These are phyloP conservation scores for Colletotrichum noveboracense DNA, from an alignment of 2,329 filamentous ascomycete species.

Conservation along the genomic window DNA sequence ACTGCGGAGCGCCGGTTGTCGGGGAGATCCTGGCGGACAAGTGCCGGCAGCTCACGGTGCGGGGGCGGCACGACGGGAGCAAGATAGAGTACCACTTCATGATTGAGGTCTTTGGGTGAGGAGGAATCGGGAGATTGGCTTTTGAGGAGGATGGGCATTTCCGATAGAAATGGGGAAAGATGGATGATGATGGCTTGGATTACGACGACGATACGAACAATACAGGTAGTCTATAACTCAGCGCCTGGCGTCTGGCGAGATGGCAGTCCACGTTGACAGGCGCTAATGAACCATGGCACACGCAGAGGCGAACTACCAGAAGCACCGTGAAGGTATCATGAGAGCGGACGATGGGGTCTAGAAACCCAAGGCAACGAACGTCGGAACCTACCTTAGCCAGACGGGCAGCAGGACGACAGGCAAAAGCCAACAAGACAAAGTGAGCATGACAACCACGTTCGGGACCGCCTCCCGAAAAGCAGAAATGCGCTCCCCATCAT, in stretches of 20 bases:
- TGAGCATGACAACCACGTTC: not conserved
- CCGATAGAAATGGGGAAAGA: not conserved
- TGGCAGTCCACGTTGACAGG: not conserved
- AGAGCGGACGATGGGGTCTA: not conserved
- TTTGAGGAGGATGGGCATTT: not conserved
- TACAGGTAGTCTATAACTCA: not conserved
- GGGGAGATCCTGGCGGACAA: constrained; percentile 60
- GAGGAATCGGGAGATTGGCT: not conserved
- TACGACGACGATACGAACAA: not conserved
- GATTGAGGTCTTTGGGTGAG: constrained; percentile 61
- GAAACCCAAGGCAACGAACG: not conserved
- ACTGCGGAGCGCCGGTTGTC: constrained; percentile 61
- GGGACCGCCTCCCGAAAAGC: not conserved
- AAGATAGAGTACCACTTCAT: constrained; percentile 62
- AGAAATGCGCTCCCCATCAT: not conserved
- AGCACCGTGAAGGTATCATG: not conserved
- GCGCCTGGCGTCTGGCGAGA: not conserved
- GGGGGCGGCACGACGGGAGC: constrained; percentile 55
- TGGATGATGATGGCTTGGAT: not conserved
- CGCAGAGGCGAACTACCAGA: not conserved
- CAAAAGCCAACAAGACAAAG: not conserved
- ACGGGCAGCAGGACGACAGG: not conserved
- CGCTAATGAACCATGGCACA: not conserved
- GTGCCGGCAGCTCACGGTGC: constrained; percentile 53
- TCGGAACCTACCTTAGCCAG: not conserved